Percentiles rank a stretch among this genome's conserved stretches.
Evolutionary conservation across 2,329 filamentous ascomycete species (phyloP).

Genomic region (Xylaria hypoxylon): DNA sequence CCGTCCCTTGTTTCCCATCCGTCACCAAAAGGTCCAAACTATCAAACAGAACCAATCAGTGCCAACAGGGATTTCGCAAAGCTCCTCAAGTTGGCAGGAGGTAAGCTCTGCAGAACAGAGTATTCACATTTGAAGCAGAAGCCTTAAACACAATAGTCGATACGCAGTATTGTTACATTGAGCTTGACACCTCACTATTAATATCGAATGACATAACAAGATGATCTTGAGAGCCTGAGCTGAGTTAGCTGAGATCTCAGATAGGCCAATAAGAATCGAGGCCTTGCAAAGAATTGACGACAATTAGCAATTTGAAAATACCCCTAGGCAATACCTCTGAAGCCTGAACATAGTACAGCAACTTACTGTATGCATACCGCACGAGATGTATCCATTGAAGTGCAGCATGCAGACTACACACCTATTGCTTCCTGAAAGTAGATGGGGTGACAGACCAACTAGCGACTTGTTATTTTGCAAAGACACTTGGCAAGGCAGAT

Average conservation of each 20-base stretch:
- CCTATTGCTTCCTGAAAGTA: conserved; percentile 13
- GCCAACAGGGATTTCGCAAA: neutral
- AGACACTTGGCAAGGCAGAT: conserved; percentile 39
- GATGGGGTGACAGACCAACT: conserved; percentile 7
- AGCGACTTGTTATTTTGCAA: conserved; percentile 28
- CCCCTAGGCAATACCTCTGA: conserved; percentile 22
- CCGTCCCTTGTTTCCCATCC: neutral
- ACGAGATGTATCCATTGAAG: conserved; percentile 27
- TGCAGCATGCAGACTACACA: conserved; percentile 30
- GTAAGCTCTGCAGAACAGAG: neutral
- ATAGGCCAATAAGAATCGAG: conserved; percentile 20
- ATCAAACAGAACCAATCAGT: neutral
- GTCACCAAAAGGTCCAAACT: neutral
- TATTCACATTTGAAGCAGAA: conserved; percentile 1
- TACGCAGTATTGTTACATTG: conserved; percentile 11
- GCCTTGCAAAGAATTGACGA: conserved; percentile 13
- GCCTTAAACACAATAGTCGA: conserved; percentile 9
- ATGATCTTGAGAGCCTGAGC: conserved; percentile 22
- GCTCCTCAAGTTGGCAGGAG: neutral
- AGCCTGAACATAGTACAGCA: conserved; percentile 15
- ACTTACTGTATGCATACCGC: conserved; percentile 34
- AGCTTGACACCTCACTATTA: conserved; percentile 23
- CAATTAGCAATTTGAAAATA: conserved; percentile 25
- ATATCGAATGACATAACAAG: conserved; percentile 28
- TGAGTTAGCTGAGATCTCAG: conserved; percentile 31